phyloP scores from a whole-genome alignment of 352 stramenopile genomes.

The Halophytophthora batemanensis region DNA sequence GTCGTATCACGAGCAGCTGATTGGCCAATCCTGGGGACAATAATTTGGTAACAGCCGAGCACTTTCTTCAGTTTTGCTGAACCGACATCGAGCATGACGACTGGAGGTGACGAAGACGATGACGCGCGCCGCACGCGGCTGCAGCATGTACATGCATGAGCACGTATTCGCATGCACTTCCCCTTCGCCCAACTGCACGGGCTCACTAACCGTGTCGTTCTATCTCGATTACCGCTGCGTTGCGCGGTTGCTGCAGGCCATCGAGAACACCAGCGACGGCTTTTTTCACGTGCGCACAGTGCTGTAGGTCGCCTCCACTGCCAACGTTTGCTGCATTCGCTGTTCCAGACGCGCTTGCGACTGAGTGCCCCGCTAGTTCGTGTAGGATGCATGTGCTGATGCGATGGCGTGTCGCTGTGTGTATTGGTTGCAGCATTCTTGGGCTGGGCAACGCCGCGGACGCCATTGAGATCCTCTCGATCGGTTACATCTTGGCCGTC shows the following conservation, averaged over 20 bases:
- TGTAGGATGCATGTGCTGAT: background rate
- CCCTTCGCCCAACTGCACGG: background rate
- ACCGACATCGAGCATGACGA: no score
- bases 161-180: background rate
- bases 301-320: conserved; percentile 32
- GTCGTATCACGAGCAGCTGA: no score
- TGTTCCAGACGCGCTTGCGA: background rate
- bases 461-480: conserved; percentile 89
- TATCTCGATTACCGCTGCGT: background rate
- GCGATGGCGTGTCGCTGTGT: background rate
- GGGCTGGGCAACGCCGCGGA: conserved; percentile 86
- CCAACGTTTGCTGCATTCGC: background rate
- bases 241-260: conserved; percentile 30
- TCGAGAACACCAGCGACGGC: conserved; percentile 51
- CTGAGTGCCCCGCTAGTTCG: background rate
- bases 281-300: conserved; percentile 70
- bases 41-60: no score
- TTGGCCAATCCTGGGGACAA: no score
- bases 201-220: background rate
- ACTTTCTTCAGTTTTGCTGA: no score
- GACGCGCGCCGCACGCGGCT: conserved; percentile 12
- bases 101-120: no score
- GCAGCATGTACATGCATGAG: conserved; percentile 8
- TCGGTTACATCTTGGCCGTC: conserved; percentile 88
- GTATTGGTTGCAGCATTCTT: conserved; percentile 46